Percentiles rank a stretch among this genome's conserved stretches.
Conservation (phyloP, 805 yeast genomes). For the Candida easanensis region DNA sequence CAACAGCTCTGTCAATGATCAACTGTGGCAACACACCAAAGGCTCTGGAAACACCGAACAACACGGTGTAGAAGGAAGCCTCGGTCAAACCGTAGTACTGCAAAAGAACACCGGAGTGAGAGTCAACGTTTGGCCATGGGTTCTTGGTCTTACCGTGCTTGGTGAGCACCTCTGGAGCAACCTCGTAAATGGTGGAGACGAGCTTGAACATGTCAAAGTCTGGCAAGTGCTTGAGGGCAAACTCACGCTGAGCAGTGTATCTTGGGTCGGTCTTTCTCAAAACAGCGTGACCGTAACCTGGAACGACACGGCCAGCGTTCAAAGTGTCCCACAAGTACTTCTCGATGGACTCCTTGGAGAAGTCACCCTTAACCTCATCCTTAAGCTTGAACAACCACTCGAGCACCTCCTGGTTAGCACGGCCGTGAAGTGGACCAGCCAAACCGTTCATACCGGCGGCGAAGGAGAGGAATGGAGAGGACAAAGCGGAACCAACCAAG, state of each 20-base stretch:
- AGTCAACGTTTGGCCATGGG: conserved; percentile 92
- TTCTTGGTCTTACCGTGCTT: conserved; percentile 88
- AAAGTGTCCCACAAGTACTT: conserved; percentile 76
- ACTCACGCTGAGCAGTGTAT: conserved; percentile 81
- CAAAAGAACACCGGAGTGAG: conserved; percentile 81
- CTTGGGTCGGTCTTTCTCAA: conserved; percentile 88
- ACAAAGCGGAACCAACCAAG: conserved; percentile 78
- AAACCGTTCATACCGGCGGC: conserved; percentile 84
- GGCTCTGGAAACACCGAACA: conserved; percentile 86
- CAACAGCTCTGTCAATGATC: conserved; percentile 80
- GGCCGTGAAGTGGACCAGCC: conserved; percentile 87
- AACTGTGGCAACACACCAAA: conserved; percentile 84
- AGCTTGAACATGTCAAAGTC: conserved; percentile 76
- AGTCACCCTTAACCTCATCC: conserved; percentile 58
- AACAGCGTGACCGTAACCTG: conserved; percentile 89
- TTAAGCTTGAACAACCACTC: conserved; percentile 75
- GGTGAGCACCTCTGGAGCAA: conserved; percentile 77
- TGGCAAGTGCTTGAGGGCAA: conserved; percentile 73
- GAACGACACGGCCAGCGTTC: conserved; percentile 80
- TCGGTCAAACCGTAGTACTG: conserved; percentile 85
- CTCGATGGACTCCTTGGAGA: conserved; percentile 65
- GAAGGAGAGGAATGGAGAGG: conserved; percentile 73
- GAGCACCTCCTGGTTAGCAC: conserved; percentile 84
- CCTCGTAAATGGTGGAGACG: conserved; percentile 73
- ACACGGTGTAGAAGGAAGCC: conserved; percentile 79